phyloP scores from a whole-genome alignment of 805 yeast genomes.

The Candida railenensis region DNA sequence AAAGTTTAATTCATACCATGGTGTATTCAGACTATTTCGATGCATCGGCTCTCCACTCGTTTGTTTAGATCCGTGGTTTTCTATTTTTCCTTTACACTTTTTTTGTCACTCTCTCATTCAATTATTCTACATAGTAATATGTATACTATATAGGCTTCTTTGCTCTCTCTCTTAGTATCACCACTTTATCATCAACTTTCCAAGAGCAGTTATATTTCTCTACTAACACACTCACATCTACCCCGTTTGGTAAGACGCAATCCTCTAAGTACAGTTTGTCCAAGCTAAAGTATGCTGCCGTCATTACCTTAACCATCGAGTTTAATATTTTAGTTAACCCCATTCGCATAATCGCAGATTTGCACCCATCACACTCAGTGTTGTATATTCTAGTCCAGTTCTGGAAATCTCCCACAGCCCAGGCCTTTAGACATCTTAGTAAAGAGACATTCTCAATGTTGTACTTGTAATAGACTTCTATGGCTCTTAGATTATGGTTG shows the following conservation, averaged over 20 bases:
- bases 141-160: neutral
- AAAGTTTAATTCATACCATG: too few relatives aligned
- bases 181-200: slow-evolving; percentile 25
- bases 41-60: too few relatives aligned
- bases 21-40: too few relatives aligned
- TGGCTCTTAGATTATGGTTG: slow-evolving; percentile 28
- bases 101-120: too few relatives aligned
- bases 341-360: slow-evolving; percentile 39
- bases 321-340: slow-evolving; percentile 34
- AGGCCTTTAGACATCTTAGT: slow-evolving; percentile 20
- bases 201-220: slow-evolving; percentile 24
- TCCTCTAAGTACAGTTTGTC: slow-evolving; percentile 21
- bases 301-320: slow-evolving; percentile 28
- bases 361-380: slow-evolving; percentile 29
- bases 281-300: slow-evolving; percentile 39
- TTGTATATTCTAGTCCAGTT: slow-evolving; percentile 30
- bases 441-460: slow-evolving; percentile 12
- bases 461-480: slow-evolving; percentile 27
- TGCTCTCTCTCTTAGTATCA: slow-evolving; percentile 21
- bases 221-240: slow-evolving; percentile 17
- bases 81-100: too few relatives aligned
- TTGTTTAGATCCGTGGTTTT: too few relatives aligned
- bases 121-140: neutral
- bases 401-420: slow-evolving; percentile 29
- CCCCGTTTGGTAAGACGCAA: slow-evolving; percentile 25